Conservation (phyloP, 805 yeast species). For the Vanderwaltozyma tropicalis region DNA sequence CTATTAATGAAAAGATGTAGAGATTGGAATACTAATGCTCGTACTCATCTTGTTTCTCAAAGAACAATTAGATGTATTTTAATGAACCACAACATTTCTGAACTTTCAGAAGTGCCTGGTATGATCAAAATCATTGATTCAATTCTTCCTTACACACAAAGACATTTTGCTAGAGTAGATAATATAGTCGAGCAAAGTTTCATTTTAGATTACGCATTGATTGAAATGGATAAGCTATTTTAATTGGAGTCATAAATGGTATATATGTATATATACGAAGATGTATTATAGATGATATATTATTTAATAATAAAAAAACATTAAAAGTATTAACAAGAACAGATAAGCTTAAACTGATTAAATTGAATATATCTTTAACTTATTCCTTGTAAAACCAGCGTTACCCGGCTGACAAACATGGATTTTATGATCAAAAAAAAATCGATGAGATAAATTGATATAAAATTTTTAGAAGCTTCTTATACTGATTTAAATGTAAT, state of each 20-base stretch:
- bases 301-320: too few species aligned
- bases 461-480: too few species aligned
- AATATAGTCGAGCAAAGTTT: conserved; percentile 78
- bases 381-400: too few species aligned
- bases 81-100: conserved; percentile 41
- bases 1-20: conserved; percentile 64
- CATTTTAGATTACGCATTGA: conserved; percentile 72
- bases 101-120: conserved; percentile 55
- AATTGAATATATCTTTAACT: too few species aligned
- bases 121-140: conserved; percentile 58
- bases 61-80: conserved; percentile 59
- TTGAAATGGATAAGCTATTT: conserved; percentile 51
- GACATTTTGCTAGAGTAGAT: conserved; percentile 72
- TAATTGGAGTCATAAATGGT: conserved; percentile 4
- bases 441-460: too few species aligned
- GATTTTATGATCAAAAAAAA: too few species aligned
- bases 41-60: conserved; percentile 73
- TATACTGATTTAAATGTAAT: too few species aligned
- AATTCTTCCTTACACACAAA: conserved; percentile 79
- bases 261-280: not conserved
- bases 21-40: conserved; percentile 91
- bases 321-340: too few species aligned
- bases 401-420: too few species aligned
- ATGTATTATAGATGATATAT: too few species aligned
- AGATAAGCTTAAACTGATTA: too few species aligned